phyloP scores from a whole-genome alignment of 352 stramenopile species.

The Phytophthora macrochlamydospora region DNA sequence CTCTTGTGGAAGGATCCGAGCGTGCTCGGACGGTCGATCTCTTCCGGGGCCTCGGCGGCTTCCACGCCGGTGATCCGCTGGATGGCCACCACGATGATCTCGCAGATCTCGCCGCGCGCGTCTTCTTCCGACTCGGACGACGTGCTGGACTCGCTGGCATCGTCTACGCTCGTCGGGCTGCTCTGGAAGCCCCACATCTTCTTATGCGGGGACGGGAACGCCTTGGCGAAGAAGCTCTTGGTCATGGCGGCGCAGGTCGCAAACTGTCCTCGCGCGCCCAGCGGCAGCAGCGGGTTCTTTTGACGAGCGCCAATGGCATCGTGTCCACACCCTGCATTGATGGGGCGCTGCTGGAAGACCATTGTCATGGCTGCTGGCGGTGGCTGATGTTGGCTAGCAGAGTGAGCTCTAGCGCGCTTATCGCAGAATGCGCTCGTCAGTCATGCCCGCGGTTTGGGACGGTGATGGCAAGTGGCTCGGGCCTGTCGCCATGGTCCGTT shows the following conservation, averaged over 20 bases:
- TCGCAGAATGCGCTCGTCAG: constrained; percentile 12
- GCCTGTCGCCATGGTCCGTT: background rate
- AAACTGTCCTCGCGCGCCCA: constrained; percentile 25
- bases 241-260: constrained; percentile 38
- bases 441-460: background rate
- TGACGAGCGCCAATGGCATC: constrained; percentile 33
- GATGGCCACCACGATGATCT: constrained; percentile 49
- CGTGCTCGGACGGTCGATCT: constrained; percentile 11
- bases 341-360: constrained; percentile 9
- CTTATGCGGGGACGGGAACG: constrained; percentile 30
- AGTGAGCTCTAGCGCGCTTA: constrained; percentile 19
- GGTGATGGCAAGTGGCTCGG: background rate
- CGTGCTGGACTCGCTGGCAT: constrained; percentile 20
- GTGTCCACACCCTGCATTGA: constrained; percentile 8
- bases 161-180: constrained; percentile 36
- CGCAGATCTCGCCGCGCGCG: constrained; percentile 33
- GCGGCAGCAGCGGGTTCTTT: constrained; percentile 30
- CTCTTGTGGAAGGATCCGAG: constrained; percentile 11
- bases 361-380: constrained; percentile 6
- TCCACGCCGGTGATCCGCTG: constrained; percentile 29
- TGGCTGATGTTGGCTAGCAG: constrained; percentile 1
- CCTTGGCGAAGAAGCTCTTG: constrained; percentile 42
- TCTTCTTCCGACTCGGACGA: constrained; percentile 14
- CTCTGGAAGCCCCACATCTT: constrained; percentile 33
- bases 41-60: background rate